A percentile compares a stretch with the other conserved stretches of the same genome.
These are phyloP conservation scores for Eimeria necatrix DNA, from an alignment of 169 alveolate genomes.

Conservation along the genomic window DNA sequence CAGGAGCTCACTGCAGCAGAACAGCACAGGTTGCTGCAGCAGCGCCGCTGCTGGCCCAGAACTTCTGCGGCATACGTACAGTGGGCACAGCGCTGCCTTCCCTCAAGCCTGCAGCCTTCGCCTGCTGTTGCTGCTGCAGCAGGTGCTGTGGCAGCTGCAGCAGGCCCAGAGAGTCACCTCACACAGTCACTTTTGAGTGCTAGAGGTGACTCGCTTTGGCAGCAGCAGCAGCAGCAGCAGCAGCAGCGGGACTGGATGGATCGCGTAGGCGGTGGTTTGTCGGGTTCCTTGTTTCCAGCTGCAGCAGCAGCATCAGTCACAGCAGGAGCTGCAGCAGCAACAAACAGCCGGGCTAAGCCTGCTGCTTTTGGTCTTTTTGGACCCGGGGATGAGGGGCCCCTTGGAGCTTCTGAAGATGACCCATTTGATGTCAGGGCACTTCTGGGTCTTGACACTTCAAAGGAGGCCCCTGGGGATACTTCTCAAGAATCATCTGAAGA, in stretches of 20 bases:
- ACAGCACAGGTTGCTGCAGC: constrained; percentile 58
- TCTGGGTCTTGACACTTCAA: background rate
- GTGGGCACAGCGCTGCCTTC: constrained; percentile 45
- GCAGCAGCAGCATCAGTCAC: constrained; percentile 35
- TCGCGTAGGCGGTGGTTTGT: background rate
- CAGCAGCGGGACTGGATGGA: constrained; percentile 16
- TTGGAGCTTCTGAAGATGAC: constrained; percentile 49
- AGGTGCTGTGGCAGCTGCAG: constrained; percentile 8
- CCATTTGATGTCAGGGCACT: constrained; percentile 68
- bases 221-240: constrained; percentile 41
- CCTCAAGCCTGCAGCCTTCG: constrained; percentile 46
- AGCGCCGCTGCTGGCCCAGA: constrained; percentile 59
- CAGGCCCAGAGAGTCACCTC: background rate
- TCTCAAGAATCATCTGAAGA: background rate
- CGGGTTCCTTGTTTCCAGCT: background rate
- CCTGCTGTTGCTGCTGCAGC: constrained; percentile 52
- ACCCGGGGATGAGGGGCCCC: background rate
- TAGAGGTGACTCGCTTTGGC: background rate
- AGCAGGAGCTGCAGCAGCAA: constrained; percentile 35
- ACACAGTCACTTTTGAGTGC: background rate
- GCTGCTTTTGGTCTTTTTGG: constrained; percentile 37
- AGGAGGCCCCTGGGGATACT: background rate
- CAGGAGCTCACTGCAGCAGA: constrained; percentile 44
- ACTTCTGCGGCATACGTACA: constrained; percentile 36
- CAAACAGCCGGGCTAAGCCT: background rate